Base-by-base conservation (phyloP, 805 yeast species). In the Yarrowia alimentaria region DNA sequence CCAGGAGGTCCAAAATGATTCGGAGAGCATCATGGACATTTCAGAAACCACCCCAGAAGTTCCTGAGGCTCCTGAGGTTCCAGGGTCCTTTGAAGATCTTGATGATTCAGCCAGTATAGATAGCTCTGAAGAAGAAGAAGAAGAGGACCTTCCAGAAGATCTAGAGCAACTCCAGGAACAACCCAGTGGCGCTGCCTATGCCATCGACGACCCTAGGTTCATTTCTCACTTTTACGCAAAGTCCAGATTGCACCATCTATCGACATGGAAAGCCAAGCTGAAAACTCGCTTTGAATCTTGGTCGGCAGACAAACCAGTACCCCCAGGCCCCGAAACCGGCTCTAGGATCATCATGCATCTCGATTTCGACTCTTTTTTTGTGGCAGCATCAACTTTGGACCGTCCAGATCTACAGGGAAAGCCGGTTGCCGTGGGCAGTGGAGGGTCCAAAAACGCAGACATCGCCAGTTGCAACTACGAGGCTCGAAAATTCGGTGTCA, bases 341-440 rank as follows among this genome's bases (percentile, higher is more conserved):
- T 16, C 22, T 4, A 60, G 59, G 25, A 62, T 75, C 1, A 76
- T 90, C 8, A 62, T 90, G 51, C 97, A 91, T 64, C 74, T 91
- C 25, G 99, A 91, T 64, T 91, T 89, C 64, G 99, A 91, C 64
- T 88, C 95, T 57, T 91, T 93, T 60, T 91, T 91, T 67, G 97
- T 90, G 2, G 76, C 94, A 0, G 96, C 84, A 0, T 85, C 96
- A 0, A 76, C 86, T 3, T 66, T 80, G 51, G 71, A 67, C 12
- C 68, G 72, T 32, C 82, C 84, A 0, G 72, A 79, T 2, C 61
- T 82, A 13, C 78, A 77, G 53, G 73, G 78, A 58, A 65, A 83
- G 74, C 70, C 83, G 61, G 65, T 91, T 66, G 69, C 95, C 71
- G 70, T 80, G 1, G 79, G 78, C 17, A 54, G 56, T 26, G 48